phyloP scores from a whole-genome alignment of 83 land plant genomes.

The Picea abies region DNA sequence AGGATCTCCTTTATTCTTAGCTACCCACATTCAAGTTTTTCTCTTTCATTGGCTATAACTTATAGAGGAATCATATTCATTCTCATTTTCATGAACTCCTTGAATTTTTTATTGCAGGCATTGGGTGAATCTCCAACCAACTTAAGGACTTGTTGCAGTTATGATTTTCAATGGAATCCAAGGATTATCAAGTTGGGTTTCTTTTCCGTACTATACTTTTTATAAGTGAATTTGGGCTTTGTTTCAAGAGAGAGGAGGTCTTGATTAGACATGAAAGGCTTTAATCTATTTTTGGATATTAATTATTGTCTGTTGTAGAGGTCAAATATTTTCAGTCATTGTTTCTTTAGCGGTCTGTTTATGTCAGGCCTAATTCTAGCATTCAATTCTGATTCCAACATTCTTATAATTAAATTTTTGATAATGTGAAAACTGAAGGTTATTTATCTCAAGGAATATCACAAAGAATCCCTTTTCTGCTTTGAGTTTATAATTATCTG shows the following conservation, averaged over 20 bases:
- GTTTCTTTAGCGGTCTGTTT: too few species aligned
- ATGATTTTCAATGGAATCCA: too few species aligned
- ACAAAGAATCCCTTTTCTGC: too few species aligned
- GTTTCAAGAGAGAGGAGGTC: neutral
- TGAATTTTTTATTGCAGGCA: conserved; percentile 9
- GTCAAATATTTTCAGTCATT: too few species aligned
- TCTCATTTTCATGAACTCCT: neutral
- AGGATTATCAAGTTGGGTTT: neutral
- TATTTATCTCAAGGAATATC: neutral
- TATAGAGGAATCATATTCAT: neutral
- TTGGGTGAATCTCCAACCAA: conserved; percentile 1
- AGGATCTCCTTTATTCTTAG: neutral
- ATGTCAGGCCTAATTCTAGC: too few species aligned
- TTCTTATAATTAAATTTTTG: neutral
- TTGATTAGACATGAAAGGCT: too few species aligned
- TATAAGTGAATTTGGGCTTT: neutral
- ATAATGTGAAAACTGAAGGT: neutral
- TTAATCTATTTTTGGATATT: too few species aligned
- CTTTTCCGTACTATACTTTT: neutral
- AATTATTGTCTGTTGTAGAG: too few species aligned
- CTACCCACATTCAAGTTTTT: neutral
- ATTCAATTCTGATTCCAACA: neutral
- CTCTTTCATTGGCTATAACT: neutral
- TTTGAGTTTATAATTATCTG: too few species aligned
- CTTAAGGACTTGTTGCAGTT: neutral